Base-by-base conservation (phyloP, 2,329 filamentous ascomycete genomes). In the Claviceps maximensis region DNA sequence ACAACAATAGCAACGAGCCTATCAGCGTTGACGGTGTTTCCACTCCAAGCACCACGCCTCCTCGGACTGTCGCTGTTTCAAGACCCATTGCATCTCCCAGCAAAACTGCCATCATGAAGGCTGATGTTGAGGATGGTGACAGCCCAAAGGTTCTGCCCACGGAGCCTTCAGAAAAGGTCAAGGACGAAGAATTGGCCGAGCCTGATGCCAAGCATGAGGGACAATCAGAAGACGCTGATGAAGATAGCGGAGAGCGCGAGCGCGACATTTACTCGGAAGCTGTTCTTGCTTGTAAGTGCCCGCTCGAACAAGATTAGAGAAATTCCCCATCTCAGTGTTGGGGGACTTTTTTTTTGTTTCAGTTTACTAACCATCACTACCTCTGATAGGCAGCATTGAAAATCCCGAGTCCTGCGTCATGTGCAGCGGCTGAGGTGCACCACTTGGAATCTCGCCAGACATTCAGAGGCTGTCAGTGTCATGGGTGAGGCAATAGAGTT, bases 231-330 rank as follows among this genome's bases (percentile, higher is more conserved):
- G 89, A 94, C 61, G 77, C 77, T 47, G 79, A 85, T 54, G 77
- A 80, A 25, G 80, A 85, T 57, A 89, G 78, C 63, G 80, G 84
- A 58, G 83, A 85, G 59, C 80, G 87, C 12, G 90, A 96, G 69
- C 82, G 81, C 50, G 91, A 98, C 67, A 98, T 98, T 61, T 98
- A 95, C 70, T 91, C 91, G 0, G 87, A 97, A 61, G 88, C 90
- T 54, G 90, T 87, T 17, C 75, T 98, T 67, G 82, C 84, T 62
- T 98, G 93, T 84, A 75, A 83, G 82, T 45, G 40, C 49, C 21
- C 27, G n/a, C n/a, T 13, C 8, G 9, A 10, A 12, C 3, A 13
- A 33, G 7, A 33, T 13, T 10, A 33, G n/a, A n/a, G n/a, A n/a
- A n/a, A n/a, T n/a, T n/a, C 31, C 3, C 13, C 31, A 33, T 5